Conservation (phyloP, 1,284 basidiomycete species). For the Tilletia walkeri region DNA sequence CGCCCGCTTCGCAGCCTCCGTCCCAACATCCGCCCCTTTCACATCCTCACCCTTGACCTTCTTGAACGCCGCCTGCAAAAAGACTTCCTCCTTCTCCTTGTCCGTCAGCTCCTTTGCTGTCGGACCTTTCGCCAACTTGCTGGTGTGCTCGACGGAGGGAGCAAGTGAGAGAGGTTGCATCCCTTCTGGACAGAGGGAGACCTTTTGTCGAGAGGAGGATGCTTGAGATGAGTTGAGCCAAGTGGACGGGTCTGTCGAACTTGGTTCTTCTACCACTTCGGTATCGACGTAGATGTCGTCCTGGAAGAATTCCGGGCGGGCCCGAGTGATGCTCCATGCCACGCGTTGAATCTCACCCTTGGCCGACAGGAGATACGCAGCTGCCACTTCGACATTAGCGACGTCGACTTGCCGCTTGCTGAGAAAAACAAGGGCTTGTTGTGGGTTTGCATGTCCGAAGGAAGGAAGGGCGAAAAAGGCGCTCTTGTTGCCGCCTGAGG, state of each 20-base stretch:
- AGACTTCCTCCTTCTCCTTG: constrained; percentile 23
- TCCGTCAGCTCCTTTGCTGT: constrained; percentile 21
- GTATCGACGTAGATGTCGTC: constrained; percentile 60
- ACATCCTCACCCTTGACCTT: constrained; percentile 21
- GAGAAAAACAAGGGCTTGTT: constrained; percentile 57
- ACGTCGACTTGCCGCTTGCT: constrained; percentile 58
- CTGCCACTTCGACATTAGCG: constrained; percentile 68
- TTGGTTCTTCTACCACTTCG: constrained; percentile 43
- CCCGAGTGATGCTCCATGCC: constrained; percentile 58
- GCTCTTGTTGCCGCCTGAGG: too few species aligned
- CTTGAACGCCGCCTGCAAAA: constrained; percentile 14
- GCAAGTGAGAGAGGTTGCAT: constrained; percentile 50
- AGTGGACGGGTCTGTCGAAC: constrained; percentile 31
- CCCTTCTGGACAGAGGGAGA: constrained; percentile 52
- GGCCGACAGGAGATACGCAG: constrained; percentile 68
- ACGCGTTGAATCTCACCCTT: constrained; percentile 62
- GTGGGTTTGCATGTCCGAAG: constrained; percentile 57
- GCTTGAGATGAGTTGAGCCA: constrained; percentile 54
- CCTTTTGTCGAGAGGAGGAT: background rate
- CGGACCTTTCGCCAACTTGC: constrained; percentile 24
- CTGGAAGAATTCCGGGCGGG: constrained; percentile 59
- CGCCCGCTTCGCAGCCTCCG: constrained; percentile 21
- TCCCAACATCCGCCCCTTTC: constrained; percentile 7
- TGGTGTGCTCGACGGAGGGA: constrained; percentile 12
- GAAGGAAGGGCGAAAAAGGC: constrained; percentile 30